Base-by-base conservation (phyloP, 2,329 filamentous ascomycete species). In the Ceratocystis huliohia region DNA sequence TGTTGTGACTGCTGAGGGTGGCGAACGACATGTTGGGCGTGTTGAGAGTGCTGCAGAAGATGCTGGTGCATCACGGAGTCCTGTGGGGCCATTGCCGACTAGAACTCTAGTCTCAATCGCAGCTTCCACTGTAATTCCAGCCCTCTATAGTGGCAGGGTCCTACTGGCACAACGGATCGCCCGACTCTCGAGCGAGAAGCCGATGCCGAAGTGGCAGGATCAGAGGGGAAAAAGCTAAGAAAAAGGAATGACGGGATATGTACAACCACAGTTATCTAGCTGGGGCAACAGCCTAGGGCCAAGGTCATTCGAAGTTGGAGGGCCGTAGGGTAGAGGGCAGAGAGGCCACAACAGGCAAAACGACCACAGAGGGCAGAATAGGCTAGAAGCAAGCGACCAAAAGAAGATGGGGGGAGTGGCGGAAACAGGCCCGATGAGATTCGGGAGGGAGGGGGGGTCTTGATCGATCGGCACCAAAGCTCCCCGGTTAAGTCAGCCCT, bases 1-100 rank as follows among this genome's bases (percentile, higher is more conserved):
- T 37, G 33, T 37, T 37, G 33, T 3, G 68, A 70, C 20, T 69
- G 66, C 1, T 67, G 69, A n/a, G 65, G 65, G 33, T 69, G 70
- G 25, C 56, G 56, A 17, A 30, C 56, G 56, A 59, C 56, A 59
- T 59, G 15, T 37, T 59, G 56, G 30, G 56, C 25, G 30, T 69
- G 70, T 28, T 71, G 56, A 25, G 56, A 10, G 17, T 69, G 70
- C 22, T 71, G 70, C 61, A 73, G 70, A 30, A 71, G 71, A 59
- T 72, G 73, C 57, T 71, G 69, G 6, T 72, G 71, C 46, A 59
- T 59, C 28, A 61, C 37, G 25, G 66, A 37, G 20, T 41, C 62
- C 53, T 53, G 65, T 1, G 61, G 66, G 25, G 63, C 44, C 61
- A 67, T 67, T 5, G 20, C 53, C 25, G 53, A 62, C 50, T 56